Evolutionary conservation across 176 grass and related monocot species (phyloP).

Genomic region (Bothriochloa decipiens): DNA sequence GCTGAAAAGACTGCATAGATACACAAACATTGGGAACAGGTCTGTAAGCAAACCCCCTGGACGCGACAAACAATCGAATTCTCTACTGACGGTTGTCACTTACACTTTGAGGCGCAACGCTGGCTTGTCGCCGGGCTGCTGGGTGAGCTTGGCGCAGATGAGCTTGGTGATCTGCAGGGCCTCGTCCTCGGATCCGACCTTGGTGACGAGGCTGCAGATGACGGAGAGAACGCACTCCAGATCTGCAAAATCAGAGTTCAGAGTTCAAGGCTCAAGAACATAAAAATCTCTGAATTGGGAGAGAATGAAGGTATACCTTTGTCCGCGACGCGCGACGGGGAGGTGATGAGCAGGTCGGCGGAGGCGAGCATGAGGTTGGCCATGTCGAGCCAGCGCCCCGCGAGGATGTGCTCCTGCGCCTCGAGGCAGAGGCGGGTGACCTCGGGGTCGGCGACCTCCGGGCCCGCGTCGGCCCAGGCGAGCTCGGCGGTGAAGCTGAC

Average conservation of each 20-base stretch:
- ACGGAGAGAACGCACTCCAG: conserved; percentile 86
- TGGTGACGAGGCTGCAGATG: conserved; percentile 86
- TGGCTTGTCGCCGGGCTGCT: conserved; percentile 67
- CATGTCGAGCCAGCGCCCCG: conserved; percentile 71
- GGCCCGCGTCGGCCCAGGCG: conserved; percentile 84
- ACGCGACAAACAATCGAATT: not conserved
- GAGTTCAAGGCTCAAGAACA: not conserved
- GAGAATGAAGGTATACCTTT: conserved; percentile 50
- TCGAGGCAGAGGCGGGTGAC: conserved; percentile 69
- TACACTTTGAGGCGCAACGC: conserved; percentile 84
- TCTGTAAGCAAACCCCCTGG: not conserved
- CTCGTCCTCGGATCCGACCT: conserved; percentile 67
- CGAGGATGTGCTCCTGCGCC: conserved; percentile 75
- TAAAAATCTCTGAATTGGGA: not conserved
- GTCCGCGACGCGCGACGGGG: conserved; percentile 54
- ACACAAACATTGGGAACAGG: not conserved
- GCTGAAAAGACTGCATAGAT: conserved; percentile 58
- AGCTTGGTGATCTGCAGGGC: conserved; percentile 73
- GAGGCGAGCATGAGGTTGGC: conserved; percentile 85
- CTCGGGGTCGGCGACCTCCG: conserved; percentile 87
- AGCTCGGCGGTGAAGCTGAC: conserved; percentile 78
- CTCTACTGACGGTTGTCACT: not conserved
- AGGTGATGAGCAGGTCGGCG: conserved; percentile 70
- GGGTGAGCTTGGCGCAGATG: conserved; percentile 79
- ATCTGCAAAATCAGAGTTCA: conserved; percentile 40